Base-by-base conservation (phyloP, 2,329 filamentous ascomycete genomes). In the Lachnellula occidentalis region DNA sequence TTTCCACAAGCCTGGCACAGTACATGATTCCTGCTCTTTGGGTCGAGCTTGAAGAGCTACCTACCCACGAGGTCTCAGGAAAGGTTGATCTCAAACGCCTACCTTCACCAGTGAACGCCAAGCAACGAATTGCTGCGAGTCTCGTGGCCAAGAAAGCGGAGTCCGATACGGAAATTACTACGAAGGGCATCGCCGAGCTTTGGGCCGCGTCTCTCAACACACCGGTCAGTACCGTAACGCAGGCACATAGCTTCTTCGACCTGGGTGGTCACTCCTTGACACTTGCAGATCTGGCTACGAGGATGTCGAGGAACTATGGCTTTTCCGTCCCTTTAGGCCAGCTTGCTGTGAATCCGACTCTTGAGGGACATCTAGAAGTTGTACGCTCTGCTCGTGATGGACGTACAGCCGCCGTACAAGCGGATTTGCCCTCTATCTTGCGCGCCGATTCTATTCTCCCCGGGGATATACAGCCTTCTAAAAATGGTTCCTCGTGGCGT, bases 21-120 rank as follows among this genome's bases (percentile, higher is more conserved):
- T 92, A 92, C 70, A 92, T 92, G 88, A 86, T 92, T 51, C 88
- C 88, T 0, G 78, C 86, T 1, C 70, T 91, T 3, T 92, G 88
- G 88, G 83, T 92, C 37, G 81, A 87, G 64, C 71, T 92, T 34
- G 79, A 86, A 2, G 78, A 80, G 57, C 71, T 92, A 5, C 88
- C 88, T 0, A 91, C 87, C 0, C 85, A 90, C 62, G 83, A 82
- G 48, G 88, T 92, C 1, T 92, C 88, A 14, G 88, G 88, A 19
- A 92, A 92, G 72, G 82, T 85, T 19, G 86, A 92, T 63, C 75
- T 88, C 53, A 89, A 89, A 68, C 76, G 79, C 12, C 76, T 92
- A 14, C 88, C 88, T 27, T 73, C 82, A 0, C 87, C 87, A 0
- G 79, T 77, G 1, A 77, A 74, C 3, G 75, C 80, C 2, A 78